phyloP scores from a whole-genome alignment of 805 yeast genomes.

The Maudiozyma bulderi region DNA sequence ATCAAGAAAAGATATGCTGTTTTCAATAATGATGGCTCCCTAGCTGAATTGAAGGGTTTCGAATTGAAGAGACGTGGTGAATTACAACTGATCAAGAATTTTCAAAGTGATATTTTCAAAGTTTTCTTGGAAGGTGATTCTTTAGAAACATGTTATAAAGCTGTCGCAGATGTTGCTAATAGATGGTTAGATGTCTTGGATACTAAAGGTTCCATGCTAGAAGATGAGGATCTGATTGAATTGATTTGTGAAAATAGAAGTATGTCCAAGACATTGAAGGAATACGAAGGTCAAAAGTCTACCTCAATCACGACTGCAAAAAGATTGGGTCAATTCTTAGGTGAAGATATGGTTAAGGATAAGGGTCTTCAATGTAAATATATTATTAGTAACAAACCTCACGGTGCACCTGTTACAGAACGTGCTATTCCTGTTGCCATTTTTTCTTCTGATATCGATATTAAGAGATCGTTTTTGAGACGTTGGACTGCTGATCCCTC shows the following conservation, averaged over 20 bases:
- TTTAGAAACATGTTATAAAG: constrained; percentile 68
- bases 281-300: constrained; percentile 83
- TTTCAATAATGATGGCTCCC: constrained; percentile 83
- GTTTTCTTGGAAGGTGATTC: constrained; percentile 79
- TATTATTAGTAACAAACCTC: constrained; percentile 76
- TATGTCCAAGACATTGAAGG: constrained; percentile 86
- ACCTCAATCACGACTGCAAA: constrained; percentile 93
- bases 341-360: constrained; percentile 93
- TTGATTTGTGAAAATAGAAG: constrained; percentile 92
- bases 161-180: constrained; percentile 89
- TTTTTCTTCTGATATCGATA: constrained; percentile 68
- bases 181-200: constrained; percentile 93
- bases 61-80: constrained; percentile 97
- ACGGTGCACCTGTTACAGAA: constrained; percentile 84
- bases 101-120: constrained; percentile 90
- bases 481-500: constrained; percentile 82
- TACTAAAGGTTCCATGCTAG: constrained; percentile 74
- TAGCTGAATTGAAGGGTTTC: constrained; percentile 94
- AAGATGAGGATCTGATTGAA: constrained; percentile 88
- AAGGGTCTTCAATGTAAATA: constrained; percentile 93
- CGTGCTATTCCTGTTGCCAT: constrained; percentile 95
- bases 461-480: constrained; percentile 64
- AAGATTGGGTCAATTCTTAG: constrained; percentile 87
- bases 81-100: constrained; percentile 81
- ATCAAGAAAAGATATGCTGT: constrained; percentile 95